Evolutionary conservation across 306 rosid genomes (phyloP), one percentile per base, ranked within the genome.

Genomic region (Glycine latifolia): DNA sequence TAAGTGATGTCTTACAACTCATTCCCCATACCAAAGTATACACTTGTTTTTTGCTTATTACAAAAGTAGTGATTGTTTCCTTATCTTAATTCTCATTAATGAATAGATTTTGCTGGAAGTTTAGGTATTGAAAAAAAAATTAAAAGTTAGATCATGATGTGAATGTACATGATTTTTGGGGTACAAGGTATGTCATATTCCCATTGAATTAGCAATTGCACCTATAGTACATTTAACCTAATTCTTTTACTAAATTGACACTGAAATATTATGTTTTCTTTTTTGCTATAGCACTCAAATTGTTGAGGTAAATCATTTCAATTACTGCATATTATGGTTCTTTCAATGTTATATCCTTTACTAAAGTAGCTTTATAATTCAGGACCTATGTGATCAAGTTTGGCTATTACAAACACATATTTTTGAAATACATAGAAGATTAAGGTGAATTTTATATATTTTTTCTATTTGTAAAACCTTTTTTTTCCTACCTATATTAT

Each of bases 141-240:
- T 94, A 83, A 89, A 91, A 91, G 90, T 60, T 94, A 79, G 97
- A 90, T 68, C 98, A 94, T 82, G 95, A 91, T 49, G 93, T 91
- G 58, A 91, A 90, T 79, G 80, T 91, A 73, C 91, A 89, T 82
- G 94, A 91, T 35, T 90, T 87, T 68, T 74, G 90, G 55, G 93
- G 97, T 26, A 85, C 97, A 71, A 89, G 97, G 98, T 90, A 88
- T 62, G 79, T 3, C 3, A 50, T 17, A 16, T 13, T 52, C 3
- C 50, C 52, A 7, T 31, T 60, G 67, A 43, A 84, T 73, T 48
- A 5, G 7, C 67, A 73, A 77, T 48, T 48, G 37, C 56, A 10
- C 44, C 52, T 8, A 2, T 65, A 37, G 0, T 37, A 4, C 41
- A 37, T 37, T 37, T 37, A 69, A 48, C 85, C 61, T 8, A 67